phyloP scores from a whole-genome alignment of 305 asterid species.

The Fraxinus dipetala region DNA sequence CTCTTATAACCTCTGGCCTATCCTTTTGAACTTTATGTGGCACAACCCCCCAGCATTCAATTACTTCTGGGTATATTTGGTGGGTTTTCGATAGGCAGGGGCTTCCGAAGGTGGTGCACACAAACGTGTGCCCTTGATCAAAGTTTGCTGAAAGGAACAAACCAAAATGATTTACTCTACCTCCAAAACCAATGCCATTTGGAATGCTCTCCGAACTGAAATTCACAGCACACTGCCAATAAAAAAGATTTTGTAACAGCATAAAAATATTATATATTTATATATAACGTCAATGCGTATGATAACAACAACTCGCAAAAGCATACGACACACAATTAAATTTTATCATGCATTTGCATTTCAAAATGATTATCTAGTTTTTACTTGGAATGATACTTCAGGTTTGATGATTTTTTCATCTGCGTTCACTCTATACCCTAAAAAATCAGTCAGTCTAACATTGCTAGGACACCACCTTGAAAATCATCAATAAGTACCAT shows the following conservation, averaged over 20 bases:
- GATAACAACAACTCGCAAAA: background rate
- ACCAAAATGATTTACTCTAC: conserved; percentile 64
- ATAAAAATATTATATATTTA: background rate
- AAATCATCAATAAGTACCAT: background rate
- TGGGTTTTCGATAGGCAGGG: conserved; percentile 58
- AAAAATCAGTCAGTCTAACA: background rate
- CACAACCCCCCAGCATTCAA: conserved; percentile 80
- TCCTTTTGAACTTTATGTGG: conserved; percentile 38
- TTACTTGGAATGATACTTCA: background rate
- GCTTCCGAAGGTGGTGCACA: conserved; percentile 77
- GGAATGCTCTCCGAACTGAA: conserved; percentile 93
- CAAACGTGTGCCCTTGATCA: conserved; percentile 73
- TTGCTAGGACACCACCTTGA: background rate
- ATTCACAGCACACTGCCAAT: conserved; percentile 74
- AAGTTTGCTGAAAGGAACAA: conserved; percentile 74
- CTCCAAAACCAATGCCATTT: conserved; percentile 94
- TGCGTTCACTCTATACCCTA: background rate
- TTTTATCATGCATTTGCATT: background rate
- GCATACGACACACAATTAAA: background rate
- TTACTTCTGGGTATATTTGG: conserved; percentile 54
- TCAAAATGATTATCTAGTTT: background rate
- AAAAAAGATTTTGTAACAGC: background rate
- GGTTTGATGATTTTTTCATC: background rate
- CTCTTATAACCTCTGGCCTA: conserved; percentile 39
- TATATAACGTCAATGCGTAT: background rate